Evolutionary conservation across 352 stramenopile species (phyloP).

Genomic region (Elongisporangium undulatum): DNA sequence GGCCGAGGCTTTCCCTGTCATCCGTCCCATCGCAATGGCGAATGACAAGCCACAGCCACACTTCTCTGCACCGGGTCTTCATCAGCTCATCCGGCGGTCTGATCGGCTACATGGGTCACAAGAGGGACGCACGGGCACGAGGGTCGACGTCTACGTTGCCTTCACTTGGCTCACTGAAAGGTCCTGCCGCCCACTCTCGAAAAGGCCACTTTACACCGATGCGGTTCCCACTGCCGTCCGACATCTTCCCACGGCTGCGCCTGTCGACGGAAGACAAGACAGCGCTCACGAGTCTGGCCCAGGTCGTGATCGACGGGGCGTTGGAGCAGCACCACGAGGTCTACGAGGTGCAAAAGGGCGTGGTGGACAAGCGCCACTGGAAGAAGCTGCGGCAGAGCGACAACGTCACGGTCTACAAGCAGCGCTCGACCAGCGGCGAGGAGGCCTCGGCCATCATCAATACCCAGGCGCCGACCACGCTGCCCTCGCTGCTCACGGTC

Average conservation of each 20-base stretch:
- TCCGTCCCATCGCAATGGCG: too few relatives aligned
- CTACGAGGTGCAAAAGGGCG: constrained; percentile 24
- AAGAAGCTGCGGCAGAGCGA: constrained; percentile 29
- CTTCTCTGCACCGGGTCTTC: too few relatives aligned
- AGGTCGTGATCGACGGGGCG: constrained; percentile 24
- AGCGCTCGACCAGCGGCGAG: constrained; percentile 3
- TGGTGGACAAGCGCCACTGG: constrained; percentile 40
- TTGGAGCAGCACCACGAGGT: constrained; percentile 40
- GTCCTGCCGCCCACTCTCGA: too few relatives aligned
- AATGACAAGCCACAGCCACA: too few relatives aligned
- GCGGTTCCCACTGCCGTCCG: constrained; percentile 21
- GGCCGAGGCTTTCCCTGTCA: too few relatives aligned
- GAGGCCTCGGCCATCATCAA: neutral
- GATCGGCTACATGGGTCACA: too few relatives aligned
- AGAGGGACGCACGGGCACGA: too few relatives aligned
- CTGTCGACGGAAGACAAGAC: constrained; percentile 8
- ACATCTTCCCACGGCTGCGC: constrained; percentile 16
- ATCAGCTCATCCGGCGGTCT: too few relatives aligned
- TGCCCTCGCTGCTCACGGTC: constrained; percentile 25
- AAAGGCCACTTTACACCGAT: constrained; percentile 2
- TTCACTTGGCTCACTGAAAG: too few relatives aligned
- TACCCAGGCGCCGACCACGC: constrained; percentile 1
- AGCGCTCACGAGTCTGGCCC: constrained; percentile 11
- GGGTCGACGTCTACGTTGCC: too few relatives aligned
- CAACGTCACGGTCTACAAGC: constrained; percentile 21